Conservation (phyloP, 1,139 yeast genomes). For the Zygosaccharomyces pseudobailii region DNA sequence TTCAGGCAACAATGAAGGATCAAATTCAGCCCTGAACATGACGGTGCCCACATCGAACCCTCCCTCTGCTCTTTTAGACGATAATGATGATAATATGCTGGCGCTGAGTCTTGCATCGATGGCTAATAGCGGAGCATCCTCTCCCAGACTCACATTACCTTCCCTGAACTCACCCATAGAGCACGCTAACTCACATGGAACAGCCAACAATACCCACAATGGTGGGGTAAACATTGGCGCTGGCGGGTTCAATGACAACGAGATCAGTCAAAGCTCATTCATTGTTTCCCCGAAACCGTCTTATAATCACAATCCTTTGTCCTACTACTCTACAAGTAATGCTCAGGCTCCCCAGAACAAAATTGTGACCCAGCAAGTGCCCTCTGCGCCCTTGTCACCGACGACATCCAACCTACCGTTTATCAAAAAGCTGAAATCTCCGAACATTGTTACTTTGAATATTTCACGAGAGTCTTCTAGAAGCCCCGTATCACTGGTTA, state of each 20-base stretch:
- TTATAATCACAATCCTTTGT: slow-evolving; percentile 20
- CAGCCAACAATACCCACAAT: slow-evolving; percentile 2
- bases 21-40: slow-evolving; percentile 7
- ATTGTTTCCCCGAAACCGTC: slow-evolving; percentile 25
- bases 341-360: slow-evolving; percentile 8
- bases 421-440: slow-evolving; percentile 32
- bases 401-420: slow-evolving; percentile 27
- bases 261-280: slow-evolving; percentile 11
- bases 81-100: slow-evolving; percentile 33
- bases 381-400: slow-evolving; percentile 17
- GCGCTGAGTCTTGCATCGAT: slow-evolving; percentile 34
- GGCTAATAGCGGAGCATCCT: slow-evolving; percentile 35
- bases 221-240: background rate
- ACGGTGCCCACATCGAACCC: slow-evolving; percentile 13
- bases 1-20: slow-evolving; percentile 7
- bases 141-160: slow-evolving; percentile 30
- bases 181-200: slow-evolving; percentile 8
- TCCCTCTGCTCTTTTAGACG: slow-evolving; percentile 24
- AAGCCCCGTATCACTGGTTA: slow-evolving; percentile 29
- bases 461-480: slow-evolving; percentile 34
- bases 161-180: slow-evolving; percentile 27
- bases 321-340: slow-evolving; percentile 15
- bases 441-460: slow-evolving; percentile 34
- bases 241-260: slow-evolving; percentile 6
- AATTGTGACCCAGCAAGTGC: slow-evolving; percentile 6